Conservation (phyloP, 108 stramenopile species). For the Stephanodiscus triporus region DNA sequence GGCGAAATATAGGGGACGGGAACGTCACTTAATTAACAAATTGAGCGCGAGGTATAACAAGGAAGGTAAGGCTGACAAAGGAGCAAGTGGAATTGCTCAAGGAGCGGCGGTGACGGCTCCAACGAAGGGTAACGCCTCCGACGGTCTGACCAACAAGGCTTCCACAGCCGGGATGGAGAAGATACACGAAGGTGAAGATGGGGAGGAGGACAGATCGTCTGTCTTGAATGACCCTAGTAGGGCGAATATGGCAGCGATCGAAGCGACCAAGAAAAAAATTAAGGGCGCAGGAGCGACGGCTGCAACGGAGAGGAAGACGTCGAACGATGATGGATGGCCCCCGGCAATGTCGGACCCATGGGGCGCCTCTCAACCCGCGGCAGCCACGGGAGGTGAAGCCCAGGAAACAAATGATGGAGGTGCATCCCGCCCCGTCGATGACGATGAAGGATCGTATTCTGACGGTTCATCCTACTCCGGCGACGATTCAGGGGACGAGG, state of each 20-base stretch:
- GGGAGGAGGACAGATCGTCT: conserved; percentile 35
- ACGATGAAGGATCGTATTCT: conserved; percentile 60
- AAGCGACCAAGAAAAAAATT: conserved; percentile 64
- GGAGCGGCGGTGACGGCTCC: background rate
- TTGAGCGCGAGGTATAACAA: conserved; percentile 79
- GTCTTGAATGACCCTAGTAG: conserved; percentile 42
- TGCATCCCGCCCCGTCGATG: conserved; percentile 22
- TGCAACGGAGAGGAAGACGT: conserved; percentile 27
- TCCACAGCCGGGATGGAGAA: conserved; percentile 44
- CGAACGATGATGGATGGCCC: conserved; percentile 46
- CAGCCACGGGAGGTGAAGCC: conserved; percentile 36
- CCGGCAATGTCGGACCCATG: conserved; percentile 52
- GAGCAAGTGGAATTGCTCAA: conserved; percentile 7
- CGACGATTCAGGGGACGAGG: conserved; percentile 43
- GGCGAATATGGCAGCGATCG: conserved; percentile 56
- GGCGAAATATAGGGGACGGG: conserved; percentile 84
- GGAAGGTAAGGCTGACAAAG: conserved; percentile 43
- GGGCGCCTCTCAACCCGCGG: conserved; percentile 24
- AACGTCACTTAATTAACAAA: conserved; percentile 85
- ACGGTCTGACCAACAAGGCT: conserved; percentile 14
- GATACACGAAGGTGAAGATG: conserved; percentile 42
- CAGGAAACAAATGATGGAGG: conserved; percentile 18
- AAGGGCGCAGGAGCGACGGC: conserved; percentile 46
- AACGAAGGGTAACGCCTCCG: background rate
- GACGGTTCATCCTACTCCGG: conserved; percentile 60